Evolutionary conservation across 176 grass and related monocot genomes (phyloP), one percentile per base, ranked within the genome.

Genomic region (Hsuehochloa calcarea): DNA sequence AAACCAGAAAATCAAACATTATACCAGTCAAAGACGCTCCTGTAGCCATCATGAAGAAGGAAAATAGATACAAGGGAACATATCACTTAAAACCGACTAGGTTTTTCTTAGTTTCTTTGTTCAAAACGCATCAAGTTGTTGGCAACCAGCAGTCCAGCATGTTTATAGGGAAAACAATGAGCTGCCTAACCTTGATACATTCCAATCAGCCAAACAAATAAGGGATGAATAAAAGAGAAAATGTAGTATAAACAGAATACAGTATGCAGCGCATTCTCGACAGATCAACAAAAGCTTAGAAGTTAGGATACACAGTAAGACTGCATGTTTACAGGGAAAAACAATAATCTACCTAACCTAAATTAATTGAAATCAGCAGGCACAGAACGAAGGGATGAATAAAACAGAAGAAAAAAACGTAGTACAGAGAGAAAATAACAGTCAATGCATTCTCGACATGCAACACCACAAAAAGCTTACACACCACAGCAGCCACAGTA

Each of bases 231-330:
- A 68, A 46, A 82, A 38, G 44, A 66, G 6, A 59, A 13, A 47
- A 75, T 47, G 37, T 19, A 60, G 85, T 35, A 67, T 81, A 63
- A 54, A 66, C 77, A 52, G 68, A 80, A 80, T 52, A 45, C 78
- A 55, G 46, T 49, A 47, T 47, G 12, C 67, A 65, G 6, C n/a
- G 41, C 41, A 29, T 79, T 47, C 61, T 65, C 10, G 3, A 35
- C 43, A 29, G 56, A 46, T 10, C 58, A 78, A 31, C 17, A 16
- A 39, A 88, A 70, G 71, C 40, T 77, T 37, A 31, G 34, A 79
- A 11, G 27, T 77, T 37, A 31, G 34, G 72, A 11, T 8, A 22
- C 55, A 59, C 22, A 31, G 14, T 3, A 73, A 51, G 70, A 50
- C 70, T 47, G 15, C 70, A 51, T 70, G 20, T 63, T 63, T 82